Conservation (phyloP, 2,329 filamentous ascomycete genomes). For the Pseudocercospora eumusae region DNA sequence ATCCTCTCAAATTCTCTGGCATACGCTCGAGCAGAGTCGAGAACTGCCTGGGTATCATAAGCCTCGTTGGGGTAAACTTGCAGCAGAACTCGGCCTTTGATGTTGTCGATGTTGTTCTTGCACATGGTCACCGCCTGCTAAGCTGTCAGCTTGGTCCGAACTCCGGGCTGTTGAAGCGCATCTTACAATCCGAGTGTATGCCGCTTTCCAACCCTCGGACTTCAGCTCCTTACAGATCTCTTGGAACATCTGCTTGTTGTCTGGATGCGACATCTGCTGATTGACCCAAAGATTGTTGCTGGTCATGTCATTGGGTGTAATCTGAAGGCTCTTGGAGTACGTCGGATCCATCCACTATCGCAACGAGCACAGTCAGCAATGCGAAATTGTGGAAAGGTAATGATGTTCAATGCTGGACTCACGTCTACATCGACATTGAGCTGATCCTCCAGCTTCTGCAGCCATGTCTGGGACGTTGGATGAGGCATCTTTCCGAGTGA, state of each 20-base stretch:
- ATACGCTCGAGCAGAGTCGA: constrained; percentile 27
- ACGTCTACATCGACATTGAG: constrained; percentile 27
- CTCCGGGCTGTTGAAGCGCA: neutral
- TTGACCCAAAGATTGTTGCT: constrained; percentile 29
- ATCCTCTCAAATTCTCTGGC: constrained; percentile 37
- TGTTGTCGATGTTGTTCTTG: constrained; percentile 29
- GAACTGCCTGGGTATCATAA: constrained; percentile 23
- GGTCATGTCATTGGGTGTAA: constrained; percentile 28
- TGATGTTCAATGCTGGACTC: neutral
- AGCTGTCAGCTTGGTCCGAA: constrained; percentile 2
- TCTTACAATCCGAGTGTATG: constrained; percentile 28
- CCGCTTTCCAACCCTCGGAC: constrained; percentile 27
- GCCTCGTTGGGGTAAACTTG: constrained; percentile 28
- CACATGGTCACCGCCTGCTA: constrained; percentile 26
- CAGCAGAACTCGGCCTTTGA: constrained; percentile 28
- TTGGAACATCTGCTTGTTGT: constrained; percentile 26
- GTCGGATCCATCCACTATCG: constrained; percentile 26
- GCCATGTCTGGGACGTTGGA: constrained; percentile 23
- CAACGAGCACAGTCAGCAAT: neutral
- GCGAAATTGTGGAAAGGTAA: neutral
- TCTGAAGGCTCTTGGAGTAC: constrained; percentile 25
- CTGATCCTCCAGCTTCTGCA: constrained; percentile 28
- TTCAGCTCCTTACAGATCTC: constrained; percentile 30
- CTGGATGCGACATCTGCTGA: constrained; percentile 27
- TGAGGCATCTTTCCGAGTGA: constrained; percentile 14